Evolutionary conservation across 1,284 basidiomycete genomes (phyloP), one percentile per base, ranked within the genome.

Genomic region (Moesziomyces globuligerus): DNA sequence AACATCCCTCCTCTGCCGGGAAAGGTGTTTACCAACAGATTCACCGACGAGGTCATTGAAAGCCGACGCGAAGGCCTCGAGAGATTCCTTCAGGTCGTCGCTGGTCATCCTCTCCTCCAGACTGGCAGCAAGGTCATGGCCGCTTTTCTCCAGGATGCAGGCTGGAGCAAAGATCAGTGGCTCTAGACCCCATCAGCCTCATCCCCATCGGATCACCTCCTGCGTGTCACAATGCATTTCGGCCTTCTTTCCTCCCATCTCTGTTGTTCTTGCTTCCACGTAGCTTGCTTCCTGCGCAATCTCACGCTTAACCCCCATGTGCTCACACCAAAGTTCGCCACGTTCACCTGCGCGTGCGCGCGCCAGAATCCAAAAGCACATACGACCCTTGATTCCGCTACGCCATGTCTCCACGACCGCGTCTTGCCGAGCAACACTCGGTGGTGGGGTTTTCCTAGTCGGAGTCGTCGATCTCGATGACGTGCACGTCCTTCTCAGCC

Each of bases 21-120:
- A 57, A 98, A 98, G 84, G 84, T 85, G 3, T 84, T 85, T 45
- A 84, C 83, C 8, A 83, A 83, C 32, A 87, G 95, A 28, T 98
- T 98, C 85, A 94, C 93, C 15, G 95, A 98, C 79, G 95, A 98
- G 83, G 92, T 98, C 41, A 98, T 98, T 62, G 95, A 98, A 84
- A 86, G 87, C 54, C 86, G 95, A 61, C 86, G 94, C 61, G 94
- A 98, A 80, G 95, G 96, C 0, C 85, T 98, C 32, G 95, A 98
- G 85, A 86, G 95, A 38, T 98, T 98, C 85, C 84, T 98, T 77
- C 93, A 92, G 78, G 90, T 98, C 70, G 96, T 98, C 40, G 95
- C 95, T 0, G 96, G 95, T 0, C 96, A 98, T 83, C 95, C 95
- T 1, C 86, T 98, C 59, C 85, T 98, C 21, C 95, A 98, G 92